These are phyloP conservation scores for Chrysosporium keratinophilum DNA, from an alignment of 2,329 filamentous ascomycete species.

Conservation along the genomic window DNA sequence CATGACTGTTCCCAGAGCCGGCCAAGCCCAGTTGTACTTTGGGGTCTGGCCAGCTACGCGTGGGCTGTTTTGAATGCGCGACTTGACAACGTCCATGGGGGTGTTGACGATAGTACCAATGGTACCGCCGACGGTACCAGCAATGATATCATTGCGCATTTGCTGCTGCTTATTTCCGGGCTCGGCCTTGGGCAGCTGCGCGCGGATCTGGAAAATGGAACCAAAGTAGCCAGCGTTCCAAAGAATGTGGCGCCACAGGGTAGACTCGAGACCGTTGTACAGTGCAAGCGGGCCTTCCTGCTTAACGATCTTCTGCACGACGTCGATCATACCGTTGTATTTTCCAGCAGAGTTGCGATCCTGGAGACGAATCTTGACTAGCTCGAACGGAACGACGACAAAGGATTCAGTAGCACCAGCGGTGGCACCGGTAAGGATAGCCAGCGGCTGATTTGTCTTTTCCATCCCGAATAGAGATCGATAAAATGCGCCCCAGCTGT, in stretches of 20 bases:
- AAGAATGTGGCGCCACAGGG: conserved; percentile 85
- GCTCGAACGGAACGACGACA: conserved; percentile 94
- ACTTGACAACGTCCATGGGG: conserved; percentile 95
- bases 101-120: conserved; percentile 88
- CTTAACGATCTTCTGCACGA: conserved; percentile 58
- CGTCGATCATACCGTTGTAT: conserved; percentile 45
- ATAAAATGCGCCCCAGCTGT: conserved; percentile 95
- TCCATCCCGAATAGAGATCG: conserved; percentile 70
- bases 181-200: conserved; percentile 67
- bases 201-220: conserved; percentile 93
- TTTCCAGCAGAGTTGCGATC: conserved; percentile 85
- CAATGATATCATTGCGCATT: conserved; percentile 77
- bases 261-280: conserved; percentile 95
- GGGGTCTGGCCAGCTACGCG: conserved; percentile 69
- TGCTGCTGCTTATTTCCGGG: conserved; percentile 60
- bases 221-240: conserved; percentile 98
- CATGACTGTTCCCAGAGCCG: conserved; percentile 71
- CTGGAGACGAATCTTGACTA: conserved; percentile 96
- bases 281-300: conserved; percentile 76
- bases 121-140: conserved; percentile 79
- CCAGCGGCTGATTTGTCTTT: conserved; percentile 86
- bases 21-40: conserved; percentile 99
- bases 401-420: conserved; percentile 93
- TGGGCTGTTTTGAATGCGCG: conserved; percentile 86
- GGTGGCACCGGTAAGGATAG: conserved; percentile 83